These are phyloP conservation scores for Nyssa sinensis DNA, from an alignment of 148 eudicot genomes.

Conservation along the genomic window DNA sequence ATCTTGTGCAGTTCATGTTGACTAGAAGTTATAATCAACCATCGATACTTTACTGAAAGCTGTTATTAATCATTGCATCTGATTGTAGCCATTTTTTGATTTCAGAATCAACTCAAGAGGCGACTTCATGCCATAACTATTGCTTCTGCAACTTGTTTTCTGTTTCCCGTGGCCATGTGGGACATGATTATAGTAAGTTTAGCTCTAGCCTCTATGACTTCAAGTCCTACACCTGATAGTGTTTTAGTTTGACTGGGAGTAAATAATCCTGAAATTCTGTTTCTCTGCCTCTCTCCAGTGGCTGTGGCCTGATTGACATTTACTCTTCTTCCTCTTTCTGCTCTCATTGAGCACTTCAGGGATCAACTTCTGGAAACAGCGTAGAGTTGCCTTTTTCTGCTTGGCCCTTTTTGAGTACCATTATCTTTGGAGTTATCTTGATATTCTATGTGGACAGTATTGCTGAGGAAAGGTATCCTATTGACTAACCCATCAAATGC, in stretches of 20 bases:
- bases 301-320: neutral
- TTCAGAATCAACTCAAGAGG: conserved; percentile 89
- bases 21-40: neutral
- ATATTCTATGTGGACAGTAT: conserved; percentile 87
- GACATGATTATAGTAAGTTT: conserved; percentile 73
- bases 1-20: neutral
- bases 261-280: neutral
- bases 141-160: conserved; percentile 95
- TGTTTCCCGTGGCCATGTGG: conserved; percentile 99
- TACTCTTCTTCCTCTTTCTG: neutral
- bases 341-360: conserved; percentile 47
- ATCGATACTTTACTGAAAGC: neutral
- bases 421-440: conserved; percentile 75
- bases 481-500: too few species aligned
- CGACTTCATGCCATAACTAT: conserved; percentile 89
- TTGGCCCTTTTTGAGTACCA: conserved; percentile 80
- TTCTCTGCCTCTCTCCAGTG: neutral
- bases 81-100: conserved; percentile 15
- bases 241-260: neutral
- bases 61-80: neutral
- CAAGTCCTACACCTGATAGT: neutral
- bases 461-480: conserved; percentile 89
- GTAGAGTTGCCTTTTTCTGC: conserved; percentile 58
- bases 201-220: conserved; percentile 1
- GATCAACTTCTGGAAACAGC: conserved; percentile 51